Evolutionary conservation across 148 eudicot species (phyloP), one percentile per base, ranked within the genome.

Genomic region (Dysphania ambrosioides): DNA sequence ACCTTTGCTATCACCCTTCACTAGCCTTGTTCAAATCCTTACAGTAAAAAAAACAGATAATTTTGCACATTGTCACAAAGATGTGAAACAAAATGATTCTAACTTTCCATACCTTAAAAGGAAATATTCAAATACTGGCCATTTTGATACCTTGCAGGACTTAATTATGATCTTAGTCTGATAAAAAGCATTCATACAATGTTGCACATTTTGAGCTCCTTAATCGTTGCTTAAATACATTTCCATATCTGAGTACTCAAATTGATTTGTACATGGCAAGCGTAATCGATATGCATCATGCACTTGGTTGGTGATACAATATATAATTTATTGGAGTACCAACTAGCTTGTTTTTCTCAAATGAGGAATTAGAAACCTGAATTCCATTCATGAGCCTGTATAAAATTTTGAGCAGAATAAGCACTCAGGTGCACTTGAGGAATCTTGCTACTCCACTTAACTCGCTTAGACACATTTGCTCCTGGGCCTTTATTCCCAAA

Each of bases 371-470:
- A 47, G 16, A 47, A 47, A 16, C 53, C 40, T 36, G 62, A 57
- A 27, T 27, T 85, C 95, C 92, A 90, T 36, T 88, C 82, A 65
- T 88, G 77, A 18, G 87, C 90, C 73, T 93, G 94, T 63, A 90
- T 80, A 77, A 90, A 93, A 79, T 83, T 93, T 51, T 78, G 72
- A 27, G 89, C 85, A 8, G 96, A 89, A 76, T 93, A 90, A 9
- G 82, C 30, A 63, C 23, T n/a, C 11, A 88, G 79, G 76, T 86
- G 98, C 4, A 77, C 87, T 19, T 79, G 69, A 0, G 98, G 91
- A 62, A 93, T 83, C 68, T 24, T 79, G 78, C 89, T 89, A 70
- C 98, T 93, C 98, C 98, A 93, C 2, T 77, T 36, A 40, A 90
- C 98, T 44, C 98, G 80, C 18, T 75, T 75, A 0, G 83, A 13